These are phyloP conservation scores for Nematodospora anomalae DNA, from an alignment of 1,139 yeast genomes.

Conservation along the genomic window DNA sequence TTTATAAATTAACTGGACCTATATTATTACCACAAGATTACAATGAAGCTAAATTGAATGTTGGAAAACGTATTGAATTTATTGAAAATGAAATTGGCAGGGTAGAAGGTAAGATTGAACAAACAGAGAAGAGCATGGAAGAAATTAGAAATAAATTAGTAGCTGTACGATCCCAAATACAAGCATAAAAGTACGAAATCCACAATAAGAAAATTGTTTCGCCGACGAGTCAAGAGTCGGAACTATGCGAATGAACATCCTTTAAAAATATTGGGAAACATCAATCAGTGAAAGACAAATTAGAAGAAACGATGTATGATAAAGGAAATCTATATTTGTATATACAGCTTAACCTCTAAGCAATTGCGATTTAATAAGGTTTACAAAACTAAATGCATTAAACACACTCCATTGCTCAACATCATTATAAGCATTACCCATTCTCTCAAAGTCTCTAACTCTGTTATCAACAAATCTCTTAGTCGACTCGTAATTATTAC, in stretches of 20 bases:
- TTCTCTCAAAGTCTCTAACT: conserved; percentile 50
- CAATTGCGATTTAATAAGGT: conserved; percentile 69
- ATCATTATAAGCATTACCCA: conserved; percentile 62
- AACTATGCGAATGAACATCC: too few species aligned
- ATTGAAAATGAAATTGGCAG: conserved; percentile 73
- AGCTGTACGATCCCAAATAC: conserved; percentile 34
- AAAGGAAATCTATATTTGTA: neutral
- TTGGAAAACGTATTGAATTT: conserved; percentile 83
- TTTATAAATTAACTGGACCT: conserved; percentile 90
- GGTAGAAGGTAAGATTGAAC: conserved; percentile 58
- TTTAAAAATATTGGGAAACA: too few species aligned
- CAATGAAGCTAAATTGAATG: conserved; percentile 78
- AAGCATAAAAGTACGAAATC: conserved; percentile 3
- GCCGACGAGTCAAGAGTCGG: too few species aligned
- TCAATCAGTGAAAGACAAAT: too few species aligned
- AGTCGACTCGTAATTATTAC: conserved; percentile 56
- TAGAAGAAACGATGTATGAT: too few species aligned
- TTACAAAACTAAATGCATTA: conserved; percentile 64
- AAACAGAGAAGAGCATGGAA: conserved; percentile 53
- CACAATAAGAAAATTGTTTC: too few species aligned
- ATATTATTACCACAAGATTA: conserved; percentile 87
- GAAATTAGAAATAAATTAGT: conserved; percentile 49
- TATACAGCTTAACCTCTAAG: conserved; percentile 52
- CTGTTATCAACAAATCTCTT: conserved; percentile 62
- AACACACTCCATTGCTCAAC: conserved; percentile 76